These are phyloP conservation scores for Venturia asperata DNA, from an alignment of 2,329 filamentous ascomycete genomes.

Conservation along the genomic window DNA sequence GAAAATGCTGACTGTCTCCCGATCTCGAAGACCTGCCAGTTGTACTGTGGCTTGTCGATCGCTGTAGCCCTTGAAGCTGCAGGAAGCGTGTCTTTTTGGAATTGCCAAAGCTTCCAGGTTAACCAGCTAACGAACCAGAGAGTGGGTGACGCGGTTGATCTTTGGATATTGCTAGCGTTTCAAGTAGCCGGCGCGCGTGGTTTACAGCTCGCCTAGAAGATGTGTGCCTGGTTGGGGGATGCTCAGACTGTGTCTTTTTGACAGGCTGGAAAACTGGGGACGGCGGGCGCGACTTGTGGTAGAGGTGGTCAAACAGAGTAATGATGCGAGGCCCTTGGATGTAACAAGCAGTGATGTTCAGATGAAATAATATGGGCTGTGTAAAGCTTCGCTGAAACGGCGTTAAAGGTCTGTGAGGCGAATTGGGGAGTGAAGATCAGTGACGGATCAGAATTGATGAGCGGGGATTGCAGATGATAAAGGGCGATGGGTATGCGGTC, in stretches of 20 bases:
- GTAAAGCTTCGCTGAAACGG: slow-evolving; percentile 16
- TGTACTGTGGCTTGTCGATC: slow-evolving; percentile 17
- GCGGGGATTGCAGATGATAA: slow-evolving; percentile 15
- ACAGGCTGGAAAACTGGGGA: slow-evolving; percentile 12
- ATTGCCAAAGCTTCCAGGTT: background rate
- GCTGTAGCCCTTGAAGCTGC: slow-evolving; percentile 6
- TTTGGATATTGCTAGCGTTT: slow-evolving; percentile 17
- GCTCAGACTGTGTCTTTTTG: background rate
- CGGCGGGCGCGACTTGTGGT: slow-evolving; percentile 2
- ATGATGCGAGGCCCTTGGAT: slow-evolving; percentile 11
- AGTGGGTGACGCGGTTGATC: slow-evolving; percentile 13
- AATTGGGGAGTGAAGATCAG: slow-evolving; percentile 14
- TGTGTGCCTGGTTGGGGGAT: slow-evolving; percentile 9
- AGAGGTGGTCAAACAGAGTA: background rate
- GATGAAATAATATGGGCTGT: slow-evolving; percentile 1
- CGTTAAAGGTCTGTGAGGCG: background rate
- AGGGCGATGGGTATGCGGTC: slow-evolving; percentile 7
- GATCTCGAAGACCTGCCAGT: background rate
- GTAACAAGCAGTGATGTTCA: slow-evolving; percentile 15
- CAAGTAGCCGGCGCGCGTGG: slow-evolving; percentile 8
- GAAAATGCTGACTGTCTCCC: slow-evolving; percentile 17
- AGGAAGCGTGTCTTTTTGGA: slow-evolving; percentile 17
- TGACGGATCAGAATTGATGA: slow-evolving; percentile 5
- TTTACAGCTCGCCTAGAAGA: background rate
- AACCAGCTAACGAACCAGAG: background rate